These are phyloP conservation scores for Sporopachydermia lactativora DNA, from an alignment of 805 yeast species.

Conservation along the genomic window DNA sequence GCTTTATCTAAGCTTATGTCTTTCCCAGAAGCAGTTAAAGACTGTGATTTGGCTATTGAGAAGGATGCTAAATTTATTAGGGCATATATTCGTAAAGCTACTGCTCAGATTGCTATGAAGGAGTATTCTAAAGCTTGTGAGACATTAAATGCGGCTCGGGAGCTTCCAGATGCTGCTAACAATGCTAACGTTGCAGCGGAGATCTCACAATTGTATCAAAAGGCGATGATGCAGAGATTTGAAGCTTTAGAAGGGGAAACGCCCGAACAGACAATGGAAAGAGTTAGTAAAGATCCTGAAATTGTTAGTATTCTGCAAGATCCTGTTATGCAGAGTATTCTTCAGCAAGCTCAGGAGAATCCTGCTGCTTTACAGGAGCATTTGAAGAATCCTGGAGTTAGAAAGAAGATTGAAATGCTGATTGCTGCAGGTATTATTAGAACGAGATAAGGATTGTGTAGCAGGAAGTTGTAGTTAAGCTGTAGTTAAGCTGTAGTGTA, in stretches of 20 bases:
- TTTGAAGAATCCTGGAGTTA: conserved; percentile 91
- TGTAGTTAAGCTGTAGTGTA: too few species aligned
- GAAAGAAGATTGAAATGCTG: conserved; percentile 73
- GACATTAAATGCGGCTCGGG: conserved; percentile 67
- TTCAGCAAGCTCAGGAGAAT: conserved; percentile 85
- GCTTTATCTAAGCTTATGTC: conserved; percentile 89
- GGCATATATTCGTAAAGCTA: conserved; percentile 95
- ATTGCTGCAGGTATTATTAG: conserved; percentile 96
- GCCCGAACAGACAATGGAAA: conserved; percentile 84
- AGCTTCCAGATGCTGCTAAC: conserved; percentile 48
- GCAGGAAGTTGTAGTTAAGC: too few species aligned
- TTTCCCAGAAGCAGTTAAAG: conserved; percentile 91
- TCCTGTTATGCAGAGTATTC: conserved; percentile 91
- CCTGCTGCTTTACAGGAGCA: conserved; percentile 97
- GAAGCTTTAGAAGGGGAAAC: conserved; percentile 78
- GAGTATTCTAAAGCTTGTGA: conserved; percentile 74
- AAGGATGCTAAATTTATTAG: conserved; percentile 82
- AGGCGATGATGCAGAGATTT: conserved; percentile 66
- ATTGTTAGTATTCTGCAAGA: conserved; percentile 78
- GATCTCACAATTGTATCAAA: conserved; percentile 67
- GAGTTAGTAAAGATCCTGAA: conserved; percentile 90
- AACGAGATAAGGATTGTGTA: conserved; percentile 62
- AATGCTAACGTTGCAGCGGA: conserved; percentile 49
- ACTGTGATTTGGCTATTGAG: conserved; percentile 80
- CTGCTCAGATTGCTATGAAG: conserved; percentile 80